Evolutionary conservation across 129 eudicot species (phyloP).

Genomic region (Scalesia atractyloides): DNA sequence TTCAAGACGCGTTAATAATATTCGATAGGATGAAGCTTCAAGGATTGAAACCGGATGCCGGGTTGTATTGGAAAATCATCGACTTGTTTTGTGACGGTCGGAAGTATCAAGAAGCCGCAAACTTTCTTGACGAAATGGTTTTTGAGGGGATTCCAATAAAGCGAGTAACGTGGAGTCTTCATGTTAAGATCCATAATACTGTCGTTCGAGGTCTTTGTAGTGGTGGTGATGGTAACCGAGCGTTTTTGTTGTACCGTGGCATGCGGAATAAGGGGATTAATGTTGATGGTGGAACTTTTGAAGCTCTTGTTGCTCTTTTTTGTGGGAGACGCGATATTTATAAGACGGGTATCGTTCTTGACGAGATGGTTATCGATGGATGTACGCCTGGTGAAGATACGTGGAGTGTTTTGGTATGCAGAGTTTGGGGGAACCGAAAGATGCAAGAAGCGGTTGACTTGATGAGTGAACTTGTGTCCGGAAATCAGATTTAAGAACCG

Average conservation of each 20-base stretch:
- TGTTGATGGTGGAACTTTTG: conserved; percentile 60
- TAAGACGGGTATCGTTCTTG: conserved; percentile 54
- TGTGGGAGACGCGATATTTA: conserved; percentile 59
- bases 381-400: conserved; percentile 59
- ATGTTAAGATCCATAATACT: conserved; percentile 60
- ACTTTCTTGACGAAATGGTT: conserved; percentile 90
- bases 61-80: conserved; percentile 73
- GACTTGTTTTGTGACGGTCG: conserved; percentile 44
- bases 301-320: conserved; percentile 43
- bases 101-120: conserved; percentile 75
- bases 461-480: conserved; percentile 30
- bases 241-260: conserved; percentile 60
- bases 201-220: conserved; percentile 71
- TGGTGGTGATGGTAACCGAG: conserved; percentile 45
- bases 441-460: conserved; percentile 51
- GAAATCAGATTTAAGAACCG: neutral
- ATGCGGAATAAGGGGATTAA: conserved; percentile 69
- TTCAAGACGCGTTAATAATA: conserved; percentile 58
- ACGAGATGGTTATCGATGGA: conserved; percentile 80
- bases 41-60: conserved; percentile 55
- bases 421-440: conserved; percentile 55
- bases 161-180: conserved; percentile 74
- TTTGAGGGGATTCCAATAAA: conserved; percentile 62
- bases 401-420: conserved; percentile 55
- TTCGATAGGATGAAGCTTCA: conserved; percentile 91